A percentile compares a stretch with the other conserved stretches of the same genome.
Evolutionary conservation across 176 grass and related monocot species (phyloP).

Genomic region (Eragrostis nindensis): DNA sequence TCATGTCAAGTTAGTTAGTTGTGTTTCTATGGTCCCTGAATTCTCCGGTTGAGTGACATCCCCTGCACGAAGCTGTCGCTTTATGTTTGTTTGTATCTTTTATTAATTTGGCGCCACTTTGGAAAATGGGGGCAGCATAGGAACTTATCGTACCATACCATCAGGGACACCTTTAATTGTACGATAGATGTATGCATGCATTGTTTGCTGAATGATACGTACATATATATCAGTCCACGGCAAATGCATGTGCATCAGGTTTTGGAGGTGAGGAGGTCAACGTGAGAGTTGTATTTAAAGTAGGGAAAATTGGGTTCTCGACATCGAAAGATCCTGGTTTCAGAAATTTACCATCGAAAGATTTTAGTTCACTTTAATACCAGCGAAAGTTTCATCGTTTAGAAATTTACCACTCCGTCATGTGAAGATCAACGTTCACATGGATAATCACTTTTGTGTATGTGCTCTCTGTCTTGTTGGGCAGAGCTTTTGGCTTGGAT

Average conservation of each 20-base stretch:
- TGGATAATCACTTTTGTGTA: too few species aligned
- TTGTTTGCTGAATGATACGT: background rate
- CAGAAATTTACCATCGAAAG: too few species aligned
- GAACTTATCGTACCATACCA: background rate
- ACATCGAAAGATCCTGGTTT: too few species aligned
- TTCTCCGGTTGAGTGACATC: background rate
- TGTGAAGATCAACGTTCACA: too few species aligned
- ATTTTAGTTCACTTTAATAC: too few species aligned
- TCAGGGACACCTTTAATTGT: background rate
- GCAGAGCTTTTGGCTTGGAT: too few species aligned
- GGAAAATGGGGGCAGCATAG: background rate
- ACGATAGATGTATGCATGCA: background rate
- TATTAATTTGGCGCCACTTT: background rate
- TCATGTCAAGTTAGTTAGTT: conserved; percentile 39
- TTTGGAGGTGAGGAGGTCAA: background rate
- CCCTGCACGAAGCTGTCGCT: background rate
- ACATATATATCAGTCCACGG: background rate
- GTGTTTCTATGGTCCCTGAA: conserved; percentile 20
- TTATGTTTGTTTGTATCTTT: background rate
- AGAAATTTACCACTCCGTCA: too few species aligned
- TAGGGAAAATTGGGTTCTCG: too few species aligned
- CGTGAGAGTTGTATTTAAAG: background rate
- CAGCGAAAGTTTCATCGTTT: too few species aligned
- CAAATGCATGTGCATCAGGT: background rate
- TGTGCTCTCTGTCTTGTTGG: too few species aligned